phyloP scores from a whole-genome alignment of 371 early-diverging fungal species.

The Syncephalastrum sp. region DNA sequence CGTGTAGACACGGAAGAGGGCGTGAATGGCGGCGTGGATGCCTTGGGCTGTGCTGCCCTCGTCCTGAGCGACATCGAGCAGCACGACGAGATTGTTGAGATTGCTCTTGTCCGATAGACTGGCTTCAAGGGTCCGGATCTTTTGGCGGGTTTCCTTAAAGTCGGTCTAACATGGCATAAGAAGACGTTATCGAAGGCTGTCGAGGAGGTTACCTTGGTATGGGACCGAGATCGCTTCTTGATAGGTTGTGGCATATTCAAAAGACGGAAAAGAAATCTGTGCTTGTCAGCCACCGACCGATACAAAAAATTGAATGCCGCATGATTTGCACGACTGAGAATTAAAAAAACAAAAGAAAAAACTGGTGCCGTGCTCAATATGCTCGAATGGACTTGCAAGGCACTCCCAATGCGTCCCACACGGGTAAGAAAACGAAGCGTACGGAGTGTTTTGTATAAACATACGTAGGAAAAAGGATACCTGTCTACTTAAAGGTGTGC shows the following conservation, averaged over 20 bases:
- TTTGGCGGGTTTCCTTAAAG: constrained; percentile 25
- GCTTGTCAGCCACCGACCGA: constrained; percentile 7
- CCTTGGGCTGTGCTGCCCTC: constrained; percentile 20
- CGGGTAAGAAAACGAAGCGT: too few species aligned
- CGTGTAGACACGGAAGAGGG: constrained; percentile 71
- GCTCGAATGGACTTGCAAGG: too few species aligned
- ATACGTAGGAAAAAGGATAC: too few species aligned
- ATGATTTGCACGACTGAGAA: too few species aligned
- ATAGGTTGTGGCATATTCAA: constrained; percentile 21
- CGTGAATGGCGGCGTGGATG: constrained; percentile 63
- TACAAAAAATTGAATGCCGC: too few species aligned
- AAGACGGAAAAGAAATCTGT: background rate
- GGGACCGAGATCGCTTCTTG: constrained; percentile 29
- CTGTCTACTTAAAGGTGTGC: too few species aligned
- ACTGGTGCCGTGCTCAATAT: too few species aligned
- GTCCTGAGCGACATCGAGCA: constrained; percentile 50
- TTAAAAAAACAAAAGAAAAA: too few species aligned
- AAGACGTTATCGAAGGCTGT: background rate
- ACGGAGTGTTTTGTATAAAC: too few species aligned
- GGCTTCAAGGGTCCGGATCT: constrained; percentile 54
- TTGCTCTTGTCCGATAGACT: constrained; percentile 54
- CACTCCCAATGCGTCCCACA: too few species aligned
- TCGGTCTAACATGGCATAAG: constrained; percentile 2
- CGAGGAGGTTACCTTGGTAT: background rate
- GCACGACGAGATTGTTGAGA: constrained; percentile 59